Evolutionary conservation across 805 yeast genomes (phyloP).

Genomic region (Wickerhamomyces canadensis): DNA sequence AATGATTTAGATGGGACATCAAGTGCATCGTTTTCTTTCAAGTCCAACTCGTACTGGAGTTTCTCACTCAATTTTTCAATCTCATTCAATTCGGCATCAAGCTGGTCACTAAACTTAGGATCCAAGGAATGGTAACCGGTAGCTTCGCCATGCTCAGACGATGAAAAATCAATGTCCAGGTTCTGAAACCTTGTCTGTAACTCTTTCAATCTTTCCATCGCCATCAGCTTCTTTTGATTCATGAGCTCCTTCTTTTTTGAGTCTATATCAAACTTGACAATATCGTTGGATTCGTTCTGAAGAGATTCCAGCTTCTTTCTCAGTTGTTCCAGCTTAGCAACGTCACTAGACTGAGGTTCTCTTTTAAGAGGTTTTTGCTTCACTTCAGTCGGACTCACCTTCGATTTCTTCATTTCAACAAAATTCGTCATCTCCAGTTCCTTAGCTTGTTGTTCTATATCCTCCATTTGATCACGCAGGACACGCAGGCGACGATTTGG

Average conservation of each 20-base stretch:
- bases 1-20: conserved; percentile 19
- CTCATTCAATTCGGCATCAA: conserved; percentile 34
- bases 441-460: conserved; percentile 76
- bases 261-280: conserved; percentile 56
- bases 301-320: conserved; percentile 53
- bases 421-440: conserved; percentile 84
- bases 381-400: conserved; percentile 14
- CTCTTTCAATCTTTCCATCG: conserved; percentile 65
- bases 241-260: conserved; percentile 49
- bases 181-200: conserved; percentile 64
- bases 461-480: conserved; percentile 79
- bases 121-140: conserved; percentile 23
- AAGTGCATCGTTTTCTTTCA: conserved; percentile 2
- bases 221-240: conserved; percentile 55
- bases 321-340: conserved; percentile 47
- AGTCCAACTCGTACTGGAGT: conserved; percentile 12
- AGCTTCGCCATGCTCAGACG: conserved; percentile 13
- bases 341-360: conserved; percentile 28
- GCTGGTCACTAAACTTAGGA: conserved; percentile 33
- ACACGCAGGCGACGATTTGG: conserved; percentile 73
- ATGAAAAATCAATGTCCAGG: conserved; percentile 49
- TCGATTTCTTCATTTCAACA: conserved; percentile 36
- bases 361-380: conserved; percentile 4
- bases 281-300: conserved; percentile 72
- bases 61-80: conserved; percentile 21